phyloP scores from a whole-genome alignment of 2,329 filamentous ascomycete genomes.

The Alternaria brassicae region DNA sequence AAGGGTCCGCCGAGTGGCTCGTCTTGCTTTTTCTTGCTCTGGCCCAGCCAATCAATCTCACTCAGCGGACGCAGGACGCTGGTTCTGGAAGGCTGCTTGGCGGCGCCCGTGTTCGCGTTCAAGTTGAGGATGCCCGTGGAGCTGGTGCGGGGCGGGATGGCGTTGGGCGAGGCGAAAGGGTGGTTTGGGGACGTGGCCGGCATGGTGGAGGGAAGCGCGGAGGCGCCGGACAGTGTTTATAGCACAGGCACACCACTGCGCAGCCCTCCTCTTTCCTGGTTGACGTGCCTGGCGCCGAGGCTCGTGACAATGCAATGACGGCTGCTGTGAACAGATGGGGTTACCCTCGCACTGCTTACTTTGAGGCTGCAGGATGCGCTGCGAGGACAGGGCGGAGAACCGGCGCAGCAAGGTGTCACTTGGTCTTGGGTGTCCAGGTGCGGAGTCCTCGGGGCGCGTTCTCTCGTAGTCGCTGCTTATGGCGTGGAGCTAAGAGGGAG shows the following conservation, averaged over 20 bases:
- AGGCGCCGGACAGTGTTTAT: slow-evolving; percentile 3
- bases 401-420: neutral
- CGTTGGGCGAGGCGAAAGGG: slow-evolving; percentile 49
- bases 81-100: slow-evolving; percentile 29
- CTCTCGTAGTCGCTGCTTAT: neutral
- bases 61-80: slow-evolving; percentile 48
- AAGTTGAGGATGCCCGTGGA: slow-evolving; percentile 45
- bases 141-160: slow-evolving; percentile 50
- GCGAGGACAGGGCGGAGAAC: slow-evolving; percentile 4
- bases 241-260: neutral
- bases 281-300: slow-evolving; percentile 11
- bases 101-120: slow-evolving; percentile 30
- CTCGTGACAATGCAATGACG: slow-evolving; percentile 16
- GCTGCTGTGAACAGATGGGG: neutral
- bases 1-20: slow-evolving; percentile 31
- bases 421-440: slow-evolving; percentile 5
- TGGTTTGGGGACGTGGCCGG: slow-evolving; percentile 25
- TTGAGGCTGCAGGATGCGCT: slow-evolving; percentile 12
- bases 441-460: slow-evolving; percentile 11
- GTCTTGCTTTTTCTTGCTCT: slow-evolving; percentile 50
- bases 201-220: slow-evolving; percentile 23
- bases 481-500: neutral
- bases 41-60: slow-evolving; percentile 50
- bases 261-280: neutral
- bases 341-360: neutral